Conservation (phyloP, 106 monocot genomes). For the Dioscorea alata region DNA sequence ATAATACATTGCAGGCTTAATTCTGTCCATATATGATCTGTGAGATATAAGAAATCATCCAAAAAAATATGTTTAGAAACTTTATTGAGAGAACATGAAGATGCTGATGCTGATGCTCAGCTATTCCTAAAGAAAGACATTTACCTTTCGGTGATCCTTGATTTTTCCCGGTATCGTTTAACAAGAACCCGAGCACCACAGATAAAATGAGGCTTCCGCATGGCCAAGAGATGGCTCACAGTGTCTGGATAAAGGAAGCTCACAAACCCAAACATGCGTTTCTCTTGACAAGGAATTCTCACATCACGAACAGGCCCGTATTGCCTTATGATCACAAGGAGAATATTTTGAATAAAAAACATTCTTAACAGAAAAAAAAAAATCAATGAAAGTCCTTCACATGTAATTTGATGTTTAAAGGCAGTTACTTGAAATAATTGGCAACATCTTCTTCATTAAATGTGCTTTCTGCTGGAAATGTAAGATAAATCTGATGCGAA, state of each 20-base stretch:
- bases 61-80: neutral
- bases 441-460: conserved; percentile 61
- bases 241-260: conserved; percentile 56
- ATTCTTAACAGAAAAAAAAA: no score
- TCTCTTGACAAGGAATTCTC: conserved; percentile 76
- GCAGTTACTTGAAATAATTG: conserved; percentile 49
- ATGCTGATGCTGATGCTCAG: no score
- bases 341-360: no score
- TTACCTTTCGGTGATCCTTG: conserved; percentile 39
- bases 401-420: neutral
- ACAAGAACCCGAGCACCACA: conserved; percentile 70
- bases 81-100: no score
- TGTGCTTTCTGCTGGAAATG: conserved; percentile 65
- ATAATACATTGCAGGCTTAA: conserved; percentile 5
- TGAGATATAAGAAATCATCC: neutral
- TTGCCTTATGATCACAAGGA: conserved; percentile 8
- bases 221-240: conserved; percentile 36
- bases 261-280: conserved; percentile 80
- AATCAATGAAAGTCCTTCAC: neutral
- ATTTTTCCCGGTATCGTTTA: conserved; percentile 75
- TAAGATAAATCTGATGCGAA: conserved; percentile 75
- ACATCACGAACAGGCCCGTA: conserved; percentile 80
- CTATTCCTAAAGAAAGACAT: no score
- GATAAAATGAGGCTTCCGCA: conserved; percentile 59
- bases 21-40: conserved; percentile 26